Percentiles rank a stretch among this genome's conserved stretches.
Evolutionary conservation across 345 rosid species (phyloP).

Genomic region (Lepidium africanum): DNA sequence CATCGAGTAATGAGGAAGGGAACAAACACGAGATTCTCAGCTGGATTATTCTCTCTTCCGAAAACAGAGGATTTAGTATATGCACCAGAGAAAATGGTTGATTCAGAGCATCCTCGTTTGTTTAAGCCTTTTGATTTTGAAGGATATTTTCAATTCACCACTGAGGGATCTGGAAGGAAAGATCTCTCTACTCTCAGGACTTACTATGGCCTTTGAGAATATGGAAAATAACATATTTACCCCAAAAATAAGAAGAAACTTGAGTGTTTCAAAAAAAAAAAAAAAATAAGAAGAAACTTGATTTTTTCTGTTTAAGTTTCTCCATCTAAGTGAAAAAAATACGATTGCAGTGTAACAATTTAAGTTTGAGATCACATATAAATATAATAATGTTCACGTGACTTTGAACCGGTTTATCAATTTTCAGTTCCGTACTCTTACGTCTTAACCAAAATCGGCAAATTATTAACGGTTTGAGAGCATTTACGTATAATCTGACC

Average conservation of each 20-base stretch:
- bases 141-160: conserved; percentile 19
- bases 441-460: not conserved
- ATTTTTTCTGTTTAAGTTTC: too few species aligned
- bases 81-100: conserved; percentile 23
- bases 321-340: too few species aligned
- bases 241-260: not conserved
- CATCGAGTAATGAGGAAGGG: conserved; percentile 37
- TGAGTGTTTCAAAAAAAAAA: too few species aligned
- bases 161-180: conserved; percentile 7
- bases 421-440: not conserved
- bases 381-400: too few species aligned
- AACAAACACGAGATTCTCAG: conserved; percentile 23
- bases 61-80: conserved; percentile 4
- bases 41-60: conserved; percentile 21
- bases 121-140: conserved; percentile 22
- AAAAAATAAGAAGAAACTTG: too few species aligned
- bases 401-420: conserved; percentile 13
- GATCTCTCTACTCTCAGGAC: conserved; percentile 13
- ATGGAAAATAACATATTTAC: not conserved
- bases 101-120: conserved; percentile 20
- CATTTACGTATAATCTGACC: not conserved
- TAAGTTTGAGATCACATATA: too few species aligned
- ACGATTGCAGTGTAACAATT: too few species aligned
- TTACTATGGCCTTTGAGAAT: conserved; percentile 29
- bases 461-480: conserved; percentile 4